Base-by-base conservation (phyloP, 345 rosid genomes). In the Gossypium thurberi region DNA sequence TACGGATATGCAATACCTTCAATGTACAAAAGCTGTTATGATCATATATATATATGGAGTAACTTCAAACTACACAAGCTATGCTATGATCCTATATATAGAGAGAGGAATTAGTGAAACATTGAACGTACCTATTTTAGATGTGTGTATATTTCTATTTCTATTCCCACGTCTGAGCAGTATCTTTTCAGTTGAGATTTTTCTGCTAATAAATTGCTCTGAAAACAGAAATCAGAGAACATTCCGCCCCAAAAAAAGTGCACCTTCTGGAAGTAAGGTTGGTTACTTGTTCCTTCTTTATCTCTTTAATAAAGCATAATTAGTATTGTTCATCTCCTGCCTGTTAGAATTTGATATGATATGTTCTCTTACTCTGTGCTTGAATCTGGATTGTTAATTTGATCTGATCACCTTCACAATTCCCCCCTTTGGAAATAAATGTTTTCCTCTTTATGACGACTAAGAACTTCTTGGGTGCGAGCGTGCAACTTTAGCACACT, bases 261-360 rank as follows among this genome's bases (percentile, higher is more conserved):
- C 98, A 20, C 98, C 98, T 40, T 90, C 98, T 0, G 98, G 98
- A 78, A 95, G 98, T 82, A 95, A 95, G 99, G 98, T 95, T 74
- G 48, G 91, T 84, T 25, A 28, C 60, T 68, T 68, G 10, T 50
- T 50, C 46, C 25, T 50, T 69, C 18, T 51, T 28, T 47, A 8
- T 28, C 8, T 51, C 18, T 69, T 51, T 25, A 50, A 28, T 25
- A 74, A 65, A 21, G 17, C 46, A 18, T 72, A 63, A 26, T 37
- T 33, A 46, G 21, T 48, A 20, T 67, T 66, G 11, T 20, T 37
- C 10, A 12, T 52, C 43, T 60, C 4, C 58, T 67, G 6, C 43
- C 57, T 67, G 21, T 51, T 14, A 23, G 40, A 60, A 72, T 68
- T 68, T 28, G 48, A 66, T 15, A 53, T 25, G 46, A 59, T 53